Evolutionary conservation across 768 basidiomycete species (phyloP), one percentile per base, ranked within the genome.

Genomic region (Pleurotus djamor): DNA sequence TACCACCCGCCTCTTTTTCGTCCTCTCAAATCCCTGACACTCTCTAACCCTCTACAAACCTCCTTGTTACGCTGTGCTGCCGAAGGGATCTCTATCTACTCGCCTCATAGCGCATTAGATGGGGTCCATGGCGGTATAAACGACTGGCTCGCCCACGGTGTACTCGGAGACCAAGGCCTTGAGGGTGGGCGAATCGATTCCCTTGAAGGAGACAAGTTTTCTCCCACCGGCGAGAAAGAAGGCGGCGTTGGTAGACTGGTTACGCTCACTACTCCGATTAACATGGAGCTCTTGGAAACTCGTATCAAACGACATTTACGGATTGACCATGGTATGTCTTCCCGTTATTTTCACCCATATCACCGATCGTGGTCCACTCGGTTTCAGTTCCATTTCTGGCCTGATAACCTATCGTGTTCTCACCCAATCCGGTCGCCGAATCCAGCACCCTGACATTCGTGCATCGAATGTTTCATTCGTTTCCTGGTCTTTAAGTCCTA

Each of bases 1-100:
- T 96, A 96, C 75, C 94, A 95, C 71, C 90, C 94, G 4, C 82
- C 91, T 2, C 89, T 95, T 64, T 95, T 94, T 79, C 81, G 76
- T 48, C 86, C 85, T 7, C 74, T 95, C 51, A 75, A 87, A 44
- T 86, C 92, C 32, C 62, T 98, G 61, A 95, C 91, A 0, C 81
- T 96, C 58, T 70, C 83, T 43, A 88, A 88, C 62, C 84, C 94
- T 0, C 77, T 98, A 7, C 94, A 96, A 73, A 71, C 83, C 2
- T 90, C 89, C 4, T 80, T 98, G 21, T 82, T 98, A 4, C 81
- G 77, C 58, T 92, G 95, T 61, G 87, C 88, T 0, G 88, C 92
- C 0, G 79, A 84, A 10, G 95, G 95, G 0, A 88, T 98, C 58
- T 90, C 89, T 1, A 82, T 98, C 4, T 96, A 91, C 74, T 83